Evolutionary conservation across 1,284 basidiomycete species (phyloP).

Genomic region (Coniferiporia weirii): DNA sequence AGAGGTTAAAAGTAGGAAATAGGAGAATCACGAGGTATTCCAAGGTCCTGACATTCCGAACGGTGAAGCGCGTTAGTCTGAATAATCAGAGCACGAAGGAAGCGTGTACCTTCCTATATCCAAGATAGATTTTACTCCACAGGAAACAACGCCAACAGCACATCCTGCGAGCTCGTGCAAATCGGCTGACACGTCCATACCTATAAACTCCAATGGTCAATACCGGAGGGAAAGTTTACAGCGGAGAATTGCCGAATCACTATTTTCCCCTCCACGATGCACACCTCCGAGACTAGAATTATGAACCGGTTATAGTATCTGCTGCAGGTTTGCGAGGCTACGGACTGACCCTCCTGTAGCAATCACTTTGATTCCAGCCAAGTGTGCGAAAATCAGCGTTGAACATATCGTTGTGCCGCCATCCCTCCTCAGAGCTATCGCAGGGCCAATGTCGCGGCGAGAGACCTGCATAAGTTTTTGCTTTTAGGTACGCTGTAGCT

Average conservation of each 20-base stretch:
- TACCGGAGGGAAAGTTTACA: slow-evolving; percentile 13
- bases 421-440: slow-evolving; percentile 61
- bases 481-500: not conserved
- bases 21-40: slow-evolving; percentile 76
- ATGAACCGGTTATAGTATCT: not conserved
- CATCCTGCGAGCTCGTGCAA: slow-evolving; percentile 79
- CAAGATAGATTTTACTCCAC: slow-evolving; percentile 93
- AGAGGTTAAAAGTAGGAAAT: slow-evolving; percentile 20
- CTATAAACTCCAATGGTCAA: slow-evolving; percentile 34
- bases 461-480: slow-evolving; percentile 66
- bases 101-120: slow-evolving; percentile 73
- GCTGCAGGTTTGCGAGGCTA: not conserved
- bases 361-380: slow-evolving; percentile 85
- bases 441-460: slow-evolving; percentile 80
- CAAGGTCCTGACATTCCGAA: slow-evolving; percentile 56
- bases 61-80: not conserved
- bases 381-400: slow-evolving; percentile 77
- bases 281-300: slow-evolving; percentile 75
- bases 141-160: slow-evolving; percentile 86
- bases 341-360: slow-evolving; percentile 69
- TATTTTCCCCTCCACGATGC: slow-evolving; percentile 85
- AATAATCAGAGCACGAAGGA: not conserved
- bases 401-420: slow-evolving; percentile 93
- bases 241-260: slow-evolving; percentile 39
- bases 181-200: slow-evolving; percentile 95